Percentiles rank a stretch among this genome's conserved stretches.
Evolutionary conservation across 345 rosid species (phyloP).

Genomic region (Linum tenue): DNA sequence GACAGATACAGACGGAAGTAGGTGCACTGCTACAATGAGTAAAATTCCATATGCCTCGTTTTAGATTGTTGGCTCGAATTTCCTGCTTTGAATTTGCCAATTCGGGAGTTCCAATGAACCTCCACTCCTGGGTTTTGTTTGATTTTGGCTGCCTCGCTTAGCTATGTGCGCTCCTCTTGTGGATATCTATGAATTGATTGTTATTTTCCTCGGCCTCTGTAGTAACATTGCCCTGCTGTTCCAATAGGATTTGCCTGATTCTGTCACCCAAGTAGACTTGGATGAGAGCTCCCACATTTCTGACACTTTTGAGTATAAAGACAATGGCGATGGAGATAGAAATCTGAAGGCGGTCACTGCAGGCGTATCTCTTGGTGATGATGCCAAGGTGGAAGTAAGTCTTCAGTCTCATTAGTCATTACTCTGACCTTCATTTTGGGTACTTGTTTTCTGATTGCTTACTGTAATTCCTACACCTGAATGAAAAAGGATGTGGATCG

Average conservation of each 20-base stretch:
- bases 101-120: too few relatives aligned
- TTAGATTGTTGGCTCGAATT: too few relatives aligned
- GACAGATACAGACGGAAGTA: neutral
- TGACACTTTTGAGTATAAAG: conserved; percentile 22
- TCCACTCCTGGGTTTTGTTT: too few relatives aligned
- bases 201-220: too few relatives aligned
- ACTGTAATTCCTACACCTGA: neutral
- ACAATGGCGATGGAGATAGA: conserved; percentile 33
- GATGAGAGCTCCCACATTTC: conserved; percentile 25
- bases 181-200: neutral
- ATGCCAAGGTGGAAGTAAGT: conserved; percentile 48
- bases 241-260: conserved; percentile 34
- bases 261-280: conserved; percentile 26
- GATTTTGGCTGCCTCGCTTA: neutral
- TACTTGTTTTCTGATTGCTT: neutral
- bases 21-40: neutral
- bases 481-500: conserved; percentile 31
- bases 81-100: too few relatives aligned
- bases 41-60: neutral
- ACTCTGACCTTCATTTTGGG: neutral
- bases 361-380: conserved; percentile 20
- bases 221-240: neutral
- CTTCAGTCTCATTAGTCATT: conserved; percentile 5
- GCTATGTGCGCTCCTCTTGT: neutral
- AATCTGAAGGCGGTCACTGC: conserved; percentile 36